A percentile compares a stretch with the other conserved stretches of the same genome.
phyloP scores from a whole-genome alignment of 2,329 filamentous ascomycete species.

The Cladosporium oxysporum region DNA sequence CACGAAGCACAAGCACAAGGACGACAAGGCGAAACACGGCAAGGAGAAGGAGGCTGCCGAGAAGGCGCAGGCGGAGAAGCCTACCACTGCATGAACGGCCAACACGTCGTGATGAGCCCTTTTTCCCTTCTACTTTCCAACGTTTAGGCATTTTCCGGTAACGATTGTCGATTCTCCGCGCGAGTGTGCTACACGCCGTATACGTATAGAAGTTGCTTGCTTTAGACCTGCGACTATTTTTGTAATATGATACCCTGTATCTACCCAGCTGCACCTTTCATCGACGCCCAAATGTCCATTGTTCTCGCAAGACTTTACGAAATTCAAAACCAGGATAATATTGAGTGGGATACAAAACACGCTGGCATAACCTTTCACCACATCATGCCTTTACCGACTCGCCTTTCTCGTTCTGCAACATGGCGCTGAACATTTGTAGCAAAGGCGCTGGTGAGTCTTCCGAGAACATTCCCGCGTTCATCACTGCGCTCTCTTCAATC shows the following conservation, averaged over 20 bases:
- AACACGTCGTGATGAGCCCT: not conserved
- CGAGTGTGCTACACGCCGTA: conserved; percentile 10
- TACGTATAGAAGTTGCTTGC: conserved; percentile 17
- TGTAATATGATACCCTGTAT: conserved; percentile 19
- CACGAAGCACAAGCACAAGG: conserved; percentile 69
- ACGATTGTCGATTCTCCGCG: conserved; percentile 10
- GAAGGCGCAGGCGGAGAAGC: conserved; percentile 16
- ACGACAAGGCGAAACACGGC: conserved; percentile 55
- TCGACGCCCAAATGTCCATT: not conserved
- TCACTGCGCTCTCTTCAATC: conserved; percentile 22
- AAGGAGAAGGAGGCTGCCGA: conserved; percentile 38
- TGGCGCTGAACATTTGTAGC: not conserved
- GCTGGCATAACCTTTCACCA: not conserved
- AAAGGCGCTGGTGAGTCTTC: conserved; percentile 24
- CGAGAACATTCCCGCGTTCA: conserved; percentile 23
- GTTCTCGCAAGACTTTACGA: too few species aligned
- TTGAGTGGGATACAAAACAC: not conserved
- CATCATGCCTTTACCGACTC: not conserved
- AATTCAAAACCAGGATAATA: not conserved
- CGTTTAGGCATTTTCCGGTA: conserved; percentile 11
- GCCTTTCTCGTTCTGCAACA: not conserved
- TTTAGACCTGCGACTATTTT: conserved; percentile 1
- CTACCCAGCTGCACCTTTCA: not conserved
- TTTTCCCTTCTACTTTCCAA: not conserved
- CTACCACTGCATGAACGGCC: conserved; percentile 11